These are phyloP conservation scores for Scedosporium dehoogii DNA, from an alignment of 2,329 filamentous ascomycete species.

Conservation along the genomic window DNA sequence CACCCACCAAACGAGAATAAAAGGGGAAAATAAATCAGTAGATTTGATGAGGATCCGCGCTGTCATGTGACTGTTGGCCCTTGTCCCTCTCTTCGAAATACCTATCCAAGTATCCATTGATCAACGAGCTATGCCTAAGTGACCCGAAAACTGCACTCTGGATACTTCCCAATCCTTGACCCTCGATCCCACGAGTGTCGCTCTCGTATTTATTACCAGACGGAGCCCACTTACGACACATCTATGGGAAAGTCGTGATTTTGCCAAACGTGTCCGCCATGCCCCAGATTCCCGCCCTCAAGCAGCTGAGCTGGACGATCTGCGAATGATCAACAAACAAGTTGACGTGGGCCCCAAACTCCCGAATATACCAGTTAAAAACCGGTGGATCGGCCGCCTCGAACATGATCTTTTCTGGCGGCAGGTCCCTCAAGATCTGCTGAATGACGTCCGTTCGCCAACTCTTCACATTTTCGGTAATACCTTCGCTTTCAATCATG, in stretches of 20 bases:
- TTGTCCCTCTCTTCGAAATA: no score
- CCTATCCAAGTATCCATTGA: no score
- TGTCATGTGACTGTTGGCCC: no score
- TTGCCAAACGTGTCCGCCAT: constrained; percentile 46
- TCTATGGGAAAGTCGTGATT: constrained; percentile 6
- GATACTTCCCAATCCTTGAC: no score
- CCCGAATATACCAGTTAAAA: constrained; percentile 46
- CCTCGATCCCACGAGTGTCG: no score
- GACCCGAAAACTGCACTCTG: no score
- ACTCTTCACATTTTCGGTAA: constrained; percentile 43
- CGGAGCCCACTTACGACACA: not conserved
- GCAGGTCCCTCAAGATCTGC: constrained; percentile 38
- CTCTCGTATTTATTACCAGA: no score
- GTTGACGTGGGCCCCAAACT: constrained; percentile 48
- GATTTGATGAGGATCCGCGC: no score
- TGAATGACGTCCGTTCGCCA: constrained; percentile 48
- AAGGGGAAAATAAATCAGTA: no score
- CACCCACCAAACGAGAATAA: no score
- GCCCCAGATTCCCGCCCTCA: constrained; percentile 43
- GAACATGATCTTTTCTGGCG: constrained; percentile 45
- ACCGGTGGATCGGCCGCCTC: constrained; percentile 45
- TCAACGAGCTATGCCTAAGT: no score
- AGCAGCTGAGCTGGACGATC: constrained; percentile 43
- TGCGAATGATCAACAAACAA: constrained; percentile 48
- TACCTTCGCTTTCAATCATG: constrained; percentile 51